Evolutionary conservation across 768 basidiomycete genomes (phyloP), one percentile per base, ranked within the genome.

Genomic region (Boletus speciosus): DNA sequence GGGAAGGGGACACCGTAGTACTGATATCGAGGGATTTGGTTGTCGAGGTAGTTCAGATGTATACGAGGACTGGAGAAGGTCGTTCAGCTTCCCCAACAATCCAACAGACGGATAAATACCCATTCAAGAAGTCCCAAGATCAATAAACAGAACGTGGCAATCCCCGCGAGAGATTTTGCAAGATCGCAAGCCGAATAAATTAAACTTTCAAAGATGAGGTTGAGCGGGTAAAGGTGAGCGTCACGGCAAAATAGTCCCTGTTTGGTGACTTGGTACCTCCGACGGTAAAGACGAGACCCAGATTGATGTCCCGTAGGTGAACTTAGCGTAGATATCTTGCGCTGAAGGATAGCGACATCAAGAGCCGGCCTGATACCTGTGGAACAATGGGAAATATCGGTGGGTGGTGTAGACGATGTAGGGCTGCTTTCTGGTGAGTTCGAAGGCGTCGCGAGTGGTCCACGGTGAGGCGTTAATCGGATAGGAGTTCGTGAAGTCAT

Each of bases 401-500:
- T 47, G 29, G 54, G 55, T 5, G 61, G 57, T 10, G 55, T 47
- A 25, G 64, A 60, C 21, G 12, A 37, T 6, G 45, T 65, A n/a
- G 60, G 56, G 35, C 58, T 63, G 41, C 59, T 58, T 43, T 64
- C 60, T 4, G 56, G 48, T 0, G 61, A 62, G 8, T 54, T 40
- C 3, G 58, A 34, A 37, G 66, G 67, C 14, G 63, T 63, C 29
- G 65, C 63, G 1, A 69, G 67, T 11, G 67, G 67, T 50, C 67
- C 67, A 0, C 65, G 65, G 27, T 67, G 52, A 19, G 65, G 55
- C 6, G 63, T 65, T 32, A 59, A 32, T 46, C 61, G 59, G 29
- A 63, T 52, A 27, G 65, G 67, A 21, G 65, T 65, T 50, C 54
- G 65, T 59, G 65, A 60, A 50, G 43, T 62, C 67, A 68, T 68